phyloP scores from a whole-genome alignment of 169 alveolate genomes.

The Cryptosporidium baileyi region DNA sequence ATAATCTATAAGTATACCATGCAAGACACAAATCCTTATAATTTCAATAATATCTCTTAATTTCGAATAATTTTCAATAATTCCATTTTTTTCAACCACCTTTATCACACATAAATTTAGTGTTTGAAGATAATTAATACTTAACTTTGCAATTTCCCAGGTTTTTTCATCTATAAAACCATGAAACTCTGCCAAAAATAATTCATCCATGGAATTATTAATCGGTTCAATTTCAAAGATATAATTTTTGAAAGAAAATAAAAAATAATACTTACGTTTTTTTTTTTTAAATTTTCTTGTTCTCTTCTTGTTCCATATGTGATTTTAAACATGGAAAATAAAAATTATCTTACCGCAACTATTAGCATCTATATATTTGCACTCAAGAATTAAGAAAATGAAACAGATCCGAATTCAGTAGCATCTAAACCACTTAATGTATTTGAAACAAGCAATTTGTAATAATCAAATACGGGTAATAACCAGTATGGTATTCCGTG shows the following conservation, averaged over 20 bases:
- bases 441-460: conserved; percentile 33
- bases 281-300: not conserved
- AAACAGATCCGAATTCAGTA: conserved; percentile 42
- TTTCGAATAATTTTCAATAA: conserved; percentile 24
- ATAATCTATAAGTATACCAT: conserved; percentile 53
- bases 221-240: not conserved
- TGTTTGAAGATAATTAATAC: conserved; percentile 27
- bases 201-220: conserved; percentile 17
- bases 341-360: not conserved
- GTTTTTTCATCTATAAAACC: conserved; percentile 59
- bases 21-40: conserved; percentile 37
- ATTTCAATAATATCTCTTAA: conserved; percentile 58
- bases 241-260: not conserved
- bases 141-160: conserved; percentile 39
- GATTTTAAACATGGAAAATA: not conserved
- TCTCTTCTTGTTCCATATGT: not conserved
- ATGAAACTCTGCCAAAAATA: conserved; percentile 68
- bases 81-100: conserved; percentile 4
- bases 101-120: not conserved
- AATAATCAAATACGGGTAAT: conserved; percentile 23
- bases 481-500: conserved; percentile 69
- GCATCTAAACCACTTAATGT: conserved; percentile 34
- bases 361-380: conserved; percentile 37
- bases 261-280: not conserved
- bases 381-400: conserved; percentile 21